Percentiles rank a stretch among this genome's conserved stretches.
Conservation (phyloP, 2,329 filamentous ascomycete species). For the Parastagonospora avenae region DNA sequence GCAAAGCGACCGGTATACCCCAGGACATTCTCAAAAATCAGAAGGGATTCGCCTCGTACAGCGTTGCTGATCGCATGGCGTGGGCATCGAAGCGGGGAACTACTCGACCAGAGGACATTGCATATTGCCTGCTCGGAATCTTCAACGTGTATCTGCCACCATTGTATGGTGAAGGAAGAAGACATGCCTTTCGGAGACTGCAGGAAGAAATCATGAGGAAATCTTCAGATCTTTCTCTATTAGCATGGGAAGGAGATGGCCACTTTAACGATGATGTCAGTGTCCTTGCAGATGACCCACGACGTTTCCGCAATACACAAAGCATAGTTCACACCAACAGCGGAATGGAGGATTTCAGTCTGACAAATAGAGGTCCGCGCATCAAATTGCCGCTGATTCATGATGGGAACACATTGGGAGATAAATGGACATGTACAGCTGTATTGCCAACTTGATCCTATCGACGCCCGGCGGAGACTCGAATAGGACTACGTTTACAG, state of each 20-base stretch:
- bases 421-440: too few relatives aligned
- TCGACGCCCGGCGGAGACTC: too few relatives aligned
- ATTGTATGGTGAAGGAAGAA: slow-evolving; percentile 1
- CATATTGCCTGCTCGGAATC: slow-evolving; percentile 34
- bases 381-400: slow-evolving; percentile 1
- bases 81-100: slow-evolving; percentile 6
- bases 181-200: slow-evolving; percentile 18
- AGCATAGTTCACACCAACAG: too few relatives aligned
- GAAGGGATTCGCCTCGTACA: not conserved
- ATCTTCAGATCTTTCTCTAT: slow-evolving; percentile 4
- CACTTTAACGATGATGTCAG: slow-evolving; percentile 1
- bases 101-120: slow-evolving; percentile 25
- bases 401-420: too few relatives aligned
- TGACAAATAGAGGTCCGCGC: slow-evolving; percentile 6
- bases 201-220: slow-evolving; percentile 16
- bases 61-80: slow-evolving; percentile 6
- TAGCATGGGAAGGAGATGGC: too few relatives aligned
- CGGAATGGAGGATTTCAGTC: slow-evolving; percentile 1
- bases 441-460: too few relatives aligned
- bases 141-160: slow-evolving; percentile 28
- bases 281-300: slow-evolving; percentile 14
- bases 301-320: not conserved
- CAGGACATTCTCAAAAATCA: not conserved
- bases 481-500: too few relatives aligned
- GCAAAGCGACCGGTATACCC: not conserved